Conservation (phyloP, 2,329 filamentous ascomycete species). For the Talaromyces sp. region DNA sequence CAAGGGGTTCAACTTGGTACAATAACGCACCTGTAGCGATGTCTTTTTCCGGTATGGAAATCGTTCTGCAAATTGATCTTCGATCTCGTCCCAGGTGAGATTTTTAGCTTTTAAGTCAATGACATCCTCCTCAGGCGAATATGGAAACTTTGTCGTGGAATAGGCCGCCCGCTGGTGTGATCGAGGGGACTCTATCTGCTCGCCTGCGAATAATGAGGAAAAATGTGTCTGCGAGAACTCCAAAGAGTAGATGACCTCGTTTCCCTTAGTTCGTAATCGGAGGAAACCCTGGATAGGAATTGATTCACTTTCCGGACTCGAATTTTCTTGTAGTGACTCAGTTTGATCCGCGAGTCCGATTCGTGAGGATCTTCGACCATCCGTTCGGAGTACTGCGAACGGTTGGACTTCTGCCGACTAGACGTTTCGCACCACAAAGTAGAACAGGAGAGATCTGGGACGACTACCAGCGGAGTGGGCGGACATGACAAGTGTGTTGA, state of each 20-base stretch:
- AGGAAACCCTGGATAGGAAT: constrained; percentile 1
- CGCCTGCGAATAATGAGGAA: neutral
- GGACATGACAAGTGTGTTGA: neutral
- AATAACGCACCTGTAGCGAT: neutral
- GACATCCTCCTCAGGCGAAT: constrained; percentile 1
- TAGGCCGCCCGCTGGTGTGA: neutral
- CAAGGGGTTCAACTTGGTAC: neutral
- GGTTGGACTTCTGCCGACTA: neutral
- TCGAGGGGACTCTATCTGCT: neutral
- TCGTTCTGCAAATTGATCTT: neutral
- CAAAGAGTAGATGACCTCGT: neutral
- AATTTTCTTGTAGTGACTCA: neutral
- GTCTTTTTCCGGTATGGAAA: neutral
- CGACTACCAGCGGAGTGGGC: neutral
- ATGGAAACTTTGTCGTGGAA: neutral
- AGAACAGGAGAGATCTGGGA: neutral
- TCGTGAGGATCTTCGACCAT: neutral
- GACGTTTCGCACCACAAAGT: neutral
- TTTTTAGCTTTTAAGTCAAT: neutral
- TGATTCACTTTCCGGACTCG: neutral
- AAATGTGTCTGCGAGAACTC: neutral
- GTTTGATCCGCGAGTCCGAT: neutral
- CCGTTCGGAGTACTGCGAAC: neutral
- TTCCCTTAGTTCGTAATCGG: neutral
- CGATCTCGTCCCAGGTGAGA: neutral